Evolutionary conservation across 176 grass and related monocot genomes (phyloP), one percentile per base, ranked within the genome.

Genomic region (Zizania latifolia): DNA sequence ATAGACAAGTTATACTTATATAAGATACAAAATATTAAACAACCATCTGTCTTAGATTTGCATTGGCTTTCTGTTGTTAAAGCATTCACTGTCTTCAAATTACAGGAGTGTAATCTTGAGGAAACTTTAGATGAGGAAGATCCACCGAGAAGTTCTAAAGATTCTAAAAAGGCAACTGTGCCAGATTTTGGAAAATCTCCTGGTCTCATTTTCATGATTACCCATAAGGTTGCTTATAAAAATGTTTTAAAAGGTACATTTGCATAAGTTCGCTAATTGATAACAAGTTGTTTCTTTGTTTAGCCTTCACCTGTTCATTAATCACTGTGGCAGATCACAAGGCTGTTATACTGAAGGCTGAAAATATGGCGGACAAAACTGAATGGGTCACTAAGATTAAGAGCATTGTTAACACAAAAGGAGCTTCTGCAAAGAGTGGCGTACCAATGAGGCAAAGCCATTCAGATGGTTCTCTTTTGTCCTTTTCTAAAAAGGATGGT

Each of bases 191-290:
- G 67, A 69, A 93, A 87, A 83, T 63, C 79, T 69, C 54, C 82
- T 38, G 82, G 62, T 63, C 85, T 88, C 57, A 57, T 81, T n/a
- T 97, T 97, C 63, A 97, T 93, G 71, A 87, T 97, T 64, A 93
- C 87, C 71, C 76, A 92, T 63, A 92, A 87, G 64, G 38, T 93
- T 81, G 75, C 87, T 43, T 93, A 97, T 58, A 97, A 93, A 88
- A 92, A 88, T 85, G 87, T 97, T 66, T 79, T 97, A 48, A 97
- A 97, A 89, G 88, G 93, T 97, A 90, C 48, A 16, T 81, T 44
- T 73, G 2, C 8, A 78, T 65, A 9, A 68, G 23, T 61, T 83
- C 29, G 79, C 68, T 27, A 22, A 64, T 56, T 19, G 13, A 32
- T 37, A 17, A 62, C 37, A 77, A 26, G 14, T 59, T 48, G 19